Base-by-base conservation (phyloP, 176 grass and related monocot genomes). In the Oryza rufipogon region DNA sequence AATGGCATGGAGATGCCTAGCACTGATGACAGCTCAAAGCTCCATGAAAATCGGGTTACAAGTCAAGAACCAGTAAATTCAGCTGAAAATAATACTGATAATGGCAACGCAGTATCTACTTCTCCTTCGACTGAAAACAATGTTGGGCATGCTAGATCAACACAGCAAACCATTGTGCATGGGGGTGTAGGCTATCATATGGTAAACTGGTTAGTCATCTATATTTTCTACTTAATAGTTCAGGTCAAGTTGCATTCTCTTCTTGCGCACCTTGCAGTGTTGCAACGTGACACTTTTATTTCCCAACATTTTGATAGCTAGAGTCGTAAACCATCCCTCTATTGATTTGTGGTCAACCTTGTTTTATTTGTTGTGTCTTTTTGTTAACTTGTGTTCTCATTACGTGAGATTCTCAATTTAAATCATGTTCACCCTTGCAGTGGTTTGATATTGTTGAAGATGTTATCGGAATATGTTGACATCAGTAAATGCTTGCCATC, bases 131-230 rank as follows among this genome's bases (percentile, higher is more conserved):
- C 66, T 89, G 91, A 86, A 71, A 88, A 81, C 84, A 90, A 22
- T 87, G 54, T 38, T 63, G 85, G 77, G 61, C 80, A 71, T 86
- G 80, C 64, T 58, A 93, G 70, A 80, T 80, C 91, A 76, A 52
- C 83, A 52, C 89, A 82, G 68, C 93, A 96, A 77, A 89, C 71
- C 20, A 93, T 99, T 85, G 83, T 92, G 52, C 88, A 89, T 94
- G 91, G 93, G 84, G 93, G 97, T 90, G 91, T 99, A 87, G 92
- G 91, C 54, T 99, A 99, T 86, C 93, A 99, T 87, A 99, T 99
- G 93, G 84, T 96, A 87, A 99, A 99, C 93, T 96, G 96, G 97
- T 99, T 87, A 96, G 97, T 96, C 88, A 88, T 87, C 80, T 88
- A 42, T 78, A 80, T 67, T 64, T 68, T 20, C 25, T 64, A 69